These are phyloP conservation scores for Malassezia dermatis DNA, from an alignment of 1,284 basidiomycete genomes.

Conservation along the genomic window DNA sequence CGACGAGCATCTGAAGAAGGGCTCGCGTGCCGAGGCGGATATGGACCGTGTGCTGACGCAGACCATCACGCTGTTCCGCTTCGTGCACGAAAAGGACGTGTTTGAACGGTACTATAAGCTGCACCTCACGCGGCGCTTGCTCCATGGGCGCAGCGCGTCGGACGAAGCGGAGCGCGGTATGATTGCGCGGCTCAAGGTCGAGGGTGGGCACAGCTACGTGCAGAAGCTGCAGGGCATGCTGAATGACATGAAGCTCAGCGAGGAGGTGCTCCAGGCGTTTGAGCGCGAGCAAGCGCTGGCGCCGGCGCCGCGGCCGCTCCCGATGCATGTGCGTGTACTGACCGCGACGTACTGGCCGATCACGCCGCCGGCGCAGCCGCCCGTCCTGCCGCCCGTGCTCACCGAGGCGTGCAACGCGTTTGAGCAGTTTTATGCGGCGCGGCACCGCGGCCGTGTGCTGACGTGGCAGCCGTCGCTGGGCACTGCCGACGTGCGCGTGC, in stretches of 20 bases:
- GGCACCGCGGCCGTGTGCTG: slow-evolving; percentile 78
- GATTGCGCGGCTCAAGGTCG: slow-evolving; percentile 94
- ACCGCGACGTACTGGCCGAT: slow-evolving; percentile 47
- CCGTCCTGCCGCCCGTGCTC: slow-evolving; percentile 26
- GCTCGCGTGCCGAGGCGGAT: slow-evolving; percentile 75
- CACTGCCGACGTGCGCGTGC: slow-evolving; percentile 74
- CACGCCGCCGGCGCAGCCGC: slow-evolving; percentile 24
- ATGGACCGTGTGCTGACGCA: slow-evolving; percentile 81
- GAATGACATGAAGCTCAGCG: slow-evolving; percentile 85
- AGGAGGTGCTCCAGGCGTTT: slow-evolving; percentile 71
- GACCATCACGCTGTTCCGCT: slow-evolving; percentile 90
- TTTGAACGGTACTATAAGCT: slow-evolving; percentile 97
- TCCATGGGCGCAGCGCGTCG: slow-evolving; percentile 74
- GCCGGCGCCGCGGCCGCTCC: slow-evolving; percentile 57
- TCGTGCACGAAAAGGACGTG: slow-evolving; percentile 86
- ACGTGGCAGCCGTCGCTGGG: slow-evolving; percentile 92
- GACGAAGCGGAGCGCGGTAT: slow-evolving; percentile 97
- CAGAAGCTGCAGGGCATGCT: slow-evolving; percentile 99
- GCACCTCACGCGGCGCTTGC: slow-evolving; percentile 83
- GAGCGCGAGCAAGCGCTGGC: slow-evolving; percentile 56
- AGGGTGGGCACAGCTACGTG: slow-evolving; percentile 92
- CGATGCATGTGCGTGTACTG: slow-evolving; percentile 55
- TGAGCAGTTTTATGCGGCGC: slow-evolving; percentile 76
- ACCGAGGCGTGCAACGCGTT: slow-evolving; percentile 56
- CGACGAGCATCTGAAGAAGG: slow-evolving; percentile 91